Evolutionary conservation across 2,329 filamentous ascomycete genomes (phyloP).

Genomic region (Cladophialophora carrionii): DNA sequence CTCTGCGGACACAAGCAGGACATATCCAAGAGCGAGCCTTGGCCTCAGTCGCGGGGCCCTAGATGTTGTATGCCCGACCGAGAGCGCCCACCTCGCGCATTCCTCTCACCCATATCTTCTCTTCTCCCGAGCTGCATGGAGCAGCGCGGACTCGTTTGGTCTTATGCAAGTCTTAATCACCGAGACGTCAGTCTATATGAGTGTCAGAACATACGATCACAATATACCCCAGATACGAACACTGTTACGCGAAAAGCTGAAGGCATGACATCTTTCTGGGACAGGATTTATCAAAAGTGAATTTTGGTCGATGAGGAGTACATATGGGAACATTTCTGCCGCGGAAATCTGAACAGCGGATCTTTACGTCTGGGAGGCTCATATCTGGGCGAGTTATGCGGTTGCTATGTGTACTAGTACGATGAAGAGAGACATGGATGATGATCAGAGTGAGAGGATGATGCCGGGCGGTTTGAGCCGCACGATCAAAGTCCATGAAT

Average conservation of each 20-base stretch:
- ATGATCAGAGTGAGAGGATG: constrained; percentile 1
- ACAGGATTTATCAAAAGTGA: constrained; percentile 23
- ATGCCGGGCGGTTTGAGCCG: background rate
- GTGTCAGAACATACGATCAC: constrained; percentile 31
- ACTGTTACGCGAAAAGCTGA: constrained; percentile 19
- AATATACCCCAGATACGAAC: constrained; percentile 31
- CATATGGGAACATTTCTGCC: constrained; percentile 3
- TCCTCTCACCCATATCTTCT: background rate
- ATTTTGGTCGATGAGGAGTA: constrained; percentile 15
- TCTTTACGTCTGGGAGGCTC: background rate
- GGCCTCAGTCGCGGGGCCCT: constrained; percentile 45
- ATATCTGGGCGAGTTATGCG: background rate
- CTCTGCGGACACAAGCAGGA: constrained; percentile 65
- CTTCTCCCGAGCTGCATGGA: background rate
- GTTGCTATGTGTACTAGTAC: constrained; percentile 12
- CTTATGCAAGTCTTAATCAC: constrained; percentile 3
- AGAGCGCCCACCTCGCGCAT: background rate
- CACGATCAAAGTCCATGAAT: background rate
- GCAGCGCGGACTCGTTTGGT: constrained; percentile 3
- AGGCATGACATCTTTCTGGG: background rate
- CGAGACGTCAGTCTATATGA: constrained; percentile 28
- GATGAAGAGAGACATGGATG: constrained; percentile 1
- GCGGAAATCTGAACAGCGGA: background rate
- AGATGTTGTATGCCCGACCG: background rate
- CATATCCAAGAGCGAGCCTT: constrained; percentile 66